Evolutionary conservation across 441 rosid genomes (phyloP).

Genomic region (Adansonia rubrostipa): DNA sequence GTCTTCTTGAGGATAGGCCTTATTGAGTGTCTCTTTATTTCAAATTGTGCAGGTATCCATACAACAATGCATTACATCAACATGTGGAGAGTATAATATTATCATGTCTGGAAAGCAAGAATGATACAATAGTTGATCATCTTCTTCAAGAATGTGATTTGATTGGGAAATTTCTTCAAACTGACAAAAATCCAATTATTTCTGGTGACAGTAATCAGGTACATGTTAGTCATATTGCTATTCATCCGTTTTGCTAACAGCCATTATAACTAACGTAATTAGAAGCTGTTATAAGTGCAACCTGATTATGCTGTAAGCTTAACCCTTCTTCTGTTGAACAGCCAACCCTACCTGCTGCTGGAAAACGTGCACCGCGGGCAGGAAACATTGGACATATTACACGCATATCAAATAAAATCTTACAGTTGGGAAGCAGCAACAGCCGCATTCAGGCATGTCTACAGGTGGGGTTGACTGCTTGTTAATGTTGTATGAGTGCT

Average conservation of each 20-base stretch:
- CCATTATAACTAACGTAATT: neutral
- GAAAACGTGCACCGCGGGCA: constrained; percentile 70
- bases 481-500: neutral
- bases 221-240: constrained; percentile 13
- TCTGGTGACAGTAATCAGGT: constrained; percentile 64
- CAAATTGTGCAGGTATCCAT: constrained; percentile 76
- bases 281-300: neutral
- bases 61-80: constrained; percentile 93
- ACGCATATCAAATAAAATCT: constrained; percentile 73
- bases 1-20: neutral
- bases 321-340: constrained; percentile 35
- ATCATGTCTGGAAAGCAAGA: constrained; percentile 87
- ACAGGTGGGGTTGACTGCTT: constrained; percentile 59
- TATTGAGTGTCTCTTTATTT: constrained; percentile 19
- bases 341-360: constrained; percentile 82
- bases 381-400: constrained; percentile 94
- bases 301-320: constrained; percentile 62
- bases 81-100: constrained; percentile 86
- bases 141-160: constrained; percentile 84
- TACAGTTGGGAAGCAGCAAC: constrained; percentile 72
- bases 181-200: constrained; percentile 70
- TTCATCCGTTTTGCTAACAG: neutral
- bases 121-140: constrained; percentile 62
- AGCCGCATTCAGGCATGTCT: constrained; percentile 61
- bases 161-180: constrained; percentile 73